These are phyloP conservation scores for Suillus fuscotomentosus DNA, from an alignment of 768 basidiomycete species.

Conservation along the genomic window DNA sequence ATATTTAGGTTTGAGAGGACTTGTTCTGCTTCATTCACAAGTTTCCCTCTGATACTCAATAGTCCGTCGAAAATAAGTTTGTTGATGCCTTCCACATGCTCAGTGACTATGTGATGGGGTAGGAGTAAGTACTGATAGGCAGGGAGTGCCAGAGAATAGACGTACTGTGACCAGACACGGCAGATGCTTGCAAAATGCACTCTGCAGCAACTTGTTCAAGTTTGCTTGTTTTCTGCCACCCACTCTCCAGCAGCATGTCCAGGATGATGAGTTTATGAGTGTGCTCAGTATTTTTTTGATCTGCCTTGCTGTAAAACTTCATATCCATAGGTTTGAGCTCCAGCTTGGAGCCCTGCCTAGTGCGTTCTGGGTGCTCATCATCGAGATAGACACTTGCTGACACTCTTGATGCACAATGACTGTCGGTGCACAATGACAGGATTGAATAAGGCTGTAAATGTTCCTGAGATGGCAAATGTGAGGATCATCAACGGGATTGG, in stretches of 20 bases:
- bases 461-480: not conserved
- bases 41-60: not conserved
- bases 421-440: not conserved
- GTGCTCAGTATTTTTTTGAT: not conserved
- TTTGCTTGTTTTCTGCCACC: not conserved
- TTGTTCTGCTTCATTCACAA: not conserved
- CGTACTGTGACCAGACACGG: not conserved
- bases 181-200: not conserved
- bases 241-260: not conserved
- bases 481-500: not conserved
- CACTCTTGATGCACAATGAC: not conserved
- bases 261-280: not conserved
- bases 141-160: not conserved
- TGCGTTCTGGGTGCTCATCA: not conserved
- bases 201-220: accelerated
- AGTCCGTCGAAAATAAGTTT: not conserved
- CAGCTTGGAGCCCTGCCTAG: not conserved
- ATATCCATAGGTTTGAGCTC: not conserved
- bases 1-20: not conserved
- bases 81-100: not conserved
- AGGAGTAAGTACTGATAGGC: not conserved
- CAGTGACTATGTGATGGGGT: not conserved
- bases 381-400: not conserved
- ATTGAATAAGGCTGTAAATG: not conserved
- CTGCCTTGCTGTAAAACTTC: not conserved